Percentiles rank a stretch among this genome's conserved stretches.
Conservation (phyloP, 352 stramenopile species). For the Phytophthora cryptogea region DNA sequence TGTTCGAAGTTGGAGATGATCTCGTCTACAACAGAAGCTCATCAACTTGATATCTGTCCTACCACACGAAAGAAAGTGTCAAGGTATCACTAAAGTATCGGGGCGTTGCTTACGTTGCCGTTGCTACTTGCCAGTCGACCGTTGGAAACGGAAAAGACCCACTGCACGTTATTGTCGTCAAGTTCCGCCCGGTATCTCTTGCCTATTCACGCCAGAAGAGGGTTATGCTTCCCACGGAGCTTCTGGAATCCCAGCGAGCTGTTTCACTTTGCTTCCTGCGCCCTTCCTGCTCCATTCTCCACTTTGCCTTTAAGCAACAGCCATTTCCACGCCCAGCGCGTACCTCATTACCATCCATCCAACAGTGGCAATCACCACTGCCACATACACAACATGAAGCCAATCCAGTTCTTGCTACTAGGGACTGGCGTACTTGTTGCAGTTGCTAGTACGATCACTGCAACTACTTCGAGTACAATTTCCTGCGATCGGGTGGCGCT, state of each 20-base stretch:
- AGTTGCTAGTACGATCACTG: constrained; percentile 1
- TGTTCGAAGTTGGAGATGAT: background rate
- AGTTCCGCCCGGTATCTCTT: constrained; percentile 17
- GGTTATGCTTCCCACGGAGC: background rate
- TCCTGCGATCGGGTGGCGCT: constrained; percentile 35
- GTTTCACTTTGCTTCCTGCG: constrained; percentile 28
- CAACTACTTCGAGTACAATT: constrained; percentile 12
- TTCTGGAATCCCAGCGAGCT: constrained; percentile 9
- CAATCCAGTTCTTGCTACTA: constrained; percentile 8
- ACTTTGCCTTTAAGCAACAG: constrained; percentile 12
- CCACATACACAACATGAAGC: constrained; percentile 21
- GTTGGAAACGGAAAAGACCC: constrained; percentile 29
- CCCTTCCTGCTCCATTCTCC: constrained; percentile 22
- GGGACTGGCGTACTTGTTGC: constrained; percentile 5
- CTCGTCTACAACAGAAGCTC: too few species aligned
- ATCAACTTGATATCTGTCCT: too few species aligned
- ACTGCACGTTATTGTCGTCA: constrained; percentile 25
- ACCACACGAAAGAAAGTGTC: constrained; percentile 6
- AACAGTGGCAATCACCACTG: constrained; percentile 5
- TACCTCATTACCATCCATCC: constrained; percentile 10
- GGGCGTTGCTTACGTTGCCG: constrained; percentile 1
- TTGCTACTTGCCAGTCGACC: constrained; percentile 13
- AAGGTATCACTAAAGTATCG: constrained; percentile 12
- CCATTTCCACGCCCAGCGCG: constrained; percentile 27
- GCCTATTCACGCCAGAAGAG: constrained; percentile 13